phyloP scores from a whole-genome alignment of 352 stramenopile genomes.

The Peronosclerospora sorghi region DNA sequence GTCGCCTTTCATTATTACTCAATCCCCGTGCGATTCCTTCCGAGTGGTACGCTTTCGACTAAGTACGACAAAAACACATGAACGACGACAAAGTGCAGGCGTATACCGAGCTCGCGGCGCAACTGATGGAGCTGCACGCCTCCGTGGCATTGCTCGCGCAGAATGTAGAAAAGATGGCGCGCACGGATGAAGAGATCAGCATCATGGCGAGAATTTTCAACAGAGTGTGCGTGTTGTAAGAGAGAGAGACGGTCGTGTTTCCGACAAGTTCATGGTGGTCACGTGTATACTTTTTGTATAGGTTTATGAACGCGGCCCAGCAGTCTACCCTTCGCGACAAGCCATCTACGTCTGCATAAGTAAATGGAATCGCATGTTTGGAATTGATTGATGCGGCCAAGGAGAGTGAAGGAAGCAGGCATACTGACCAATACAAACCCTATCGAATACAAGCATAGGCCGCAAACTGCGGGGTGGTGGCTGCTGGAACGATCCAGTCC shows the following conservation, averaged over 20 bases:
- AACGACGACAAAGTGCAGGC: conserved; percentile 58
- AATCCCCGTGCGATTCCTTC: neutral
- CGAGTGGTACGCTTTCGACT: neutral
- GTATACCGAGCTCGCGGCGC: conserved; percentile 56
- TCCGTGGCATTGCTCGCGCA: conserved; percentile 53
- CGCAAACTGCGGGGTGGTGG: conserved; percentile 58
- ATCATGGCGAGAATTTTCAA: conserved; percentile 72
- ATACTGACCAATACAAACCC: neutral
- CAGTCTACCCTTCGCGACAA: too few relatives aligned
- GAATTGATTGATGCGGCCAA: conserved; percentile 6
- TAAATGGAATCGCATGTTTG: too few relatives aligned
- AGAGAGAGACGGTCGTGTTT: neutral
- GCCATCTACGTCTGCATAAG: too few relatives aligned
- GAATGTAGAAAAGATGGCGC: conserved; percentile 69
- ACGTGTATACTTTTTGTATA: conserved; percentile 5
- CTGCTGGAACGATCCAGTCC: conserved; percentile 38
- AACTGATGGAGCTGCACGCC: too few relatives aligned
- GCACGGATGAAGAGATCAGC: conserved; percentile 49
- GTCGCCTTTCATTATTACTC: conserved; percentile 34
- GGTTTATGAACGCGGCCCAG: conserved; percentile 39
- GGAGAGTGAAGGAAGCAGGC: neutral
- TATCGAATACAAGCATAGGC: conserved; percentile 53
- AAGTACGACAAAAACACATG: conserved; percentile 24
- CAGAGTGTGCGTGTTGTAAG: conserved; percentile 34
- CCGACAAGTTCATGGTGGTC: too few relatives aligned